Evolutionary conservation across 257 asterid species (phyloP).

Genomic region (Solanum pennellii): DNA sequence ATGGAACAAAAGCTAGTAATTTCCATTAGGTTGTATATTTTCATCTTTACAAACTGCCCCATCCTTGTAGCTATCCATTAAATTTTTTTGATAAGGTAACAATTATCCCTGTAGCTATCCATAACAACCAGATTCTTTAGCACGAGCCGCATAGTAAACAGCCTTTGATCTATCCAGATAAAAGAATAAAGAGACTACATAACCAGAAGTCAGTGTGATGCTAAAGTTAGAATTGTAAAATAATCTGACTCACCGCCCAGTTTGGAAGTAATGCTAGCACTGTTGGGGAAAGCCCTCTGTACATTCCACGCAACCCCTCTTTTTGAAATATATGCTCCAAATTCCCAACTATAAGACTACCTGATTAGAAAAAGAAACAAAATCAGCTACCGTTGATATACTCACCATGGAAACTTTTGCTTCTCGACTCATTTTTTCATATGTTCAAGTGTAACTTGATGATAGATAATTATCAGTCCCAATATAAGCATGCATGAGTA

Average conservation of each 20-base stretch:
- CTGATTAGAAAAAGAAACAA: conserved; percentile 26
- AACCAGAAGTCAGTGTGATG: neutral
- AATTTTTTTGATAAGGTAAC: neutral
- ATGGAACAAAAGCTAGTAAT: neutral
- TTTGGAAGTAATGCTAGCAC: conserved; percentile 89
- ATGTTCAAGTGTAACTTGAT: neutral
- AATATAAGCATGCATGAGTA: neutral
- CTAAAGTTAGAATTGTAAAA: neutral
- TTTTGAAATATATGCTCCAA: conserved; percentile 69
- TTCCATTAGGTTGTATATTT: neutral
- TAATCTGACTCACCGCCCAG: conserved; percentile 67
- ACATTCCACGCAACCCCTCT: conserved; percentile 94
- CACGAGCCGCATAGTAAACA: neutral
- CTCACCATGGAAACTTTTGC: neutral
- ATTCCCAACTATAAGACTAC: conserved; percentile 83
- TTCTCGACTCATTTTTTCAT: neutral
- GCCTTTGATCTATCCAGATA: neutral
- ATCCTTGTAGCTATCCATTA: neutral
- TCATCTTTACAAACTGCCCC: neutral
- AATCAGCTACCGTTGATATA: neutral
- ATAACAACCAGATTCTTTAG: neutral
- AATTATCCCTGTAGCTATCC: neutral
- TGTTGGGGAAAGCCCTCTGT: conserved; percentile 94
- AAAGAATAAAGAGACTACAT: neutral
- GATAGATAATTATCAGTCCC: neutral